These are phyloP conservation scores for Saksenaea oblongispora DNA, from an alignment of 371 early-diverging fungal species.

Conservation along the genomic window DNA sequence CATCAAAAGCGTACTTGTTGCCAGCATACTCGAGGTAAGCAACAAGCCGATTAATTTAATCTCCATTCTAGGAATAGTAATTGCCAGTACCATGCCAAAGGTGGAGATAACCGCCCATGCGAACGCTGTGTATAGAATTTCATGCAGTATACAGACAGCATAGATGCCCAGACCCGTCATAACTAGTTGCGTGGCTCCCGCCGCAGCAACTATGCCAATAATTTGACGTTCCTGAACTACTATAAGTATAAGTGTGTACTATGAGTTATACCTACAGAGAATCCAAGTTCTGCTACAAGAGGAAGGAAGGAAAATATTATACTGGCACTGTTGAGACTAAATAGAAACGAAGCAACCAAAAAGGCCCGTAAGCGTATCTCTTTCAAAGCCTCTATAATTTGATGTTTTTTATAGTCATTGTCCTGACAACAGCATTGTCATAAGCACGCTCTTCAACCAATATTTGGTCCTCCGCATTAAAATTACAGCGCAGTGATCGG, in stretches of 20 bases:
- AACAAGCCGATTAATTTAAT: slow-evolving; percentile 28
- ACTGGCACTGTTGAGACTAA: slow-evolving; percentile 33
- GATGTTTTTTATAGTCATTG: too few species aligned
- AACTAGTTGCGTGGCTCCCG: slow-evolving; percentile 11
- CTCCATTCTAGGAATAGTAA: slow-evolving; percentile 17
- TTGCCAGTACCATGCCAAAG: slow-evolving; percentile 20
- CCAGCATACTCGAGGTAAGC: slow-evolving; percentile 20
- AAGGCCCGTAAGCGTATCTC: slow-evolving; percentile 30
- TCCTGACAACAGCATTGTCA: too few species aligned
- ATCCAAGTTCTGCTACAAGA: slow-evolving; percentile 28
- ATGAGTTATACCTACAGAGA: slow-evolving; percentile 15
- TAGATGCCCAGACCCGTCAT: slow-evolving; percentile 13
- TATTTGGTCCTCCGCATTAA: too few species aligned
- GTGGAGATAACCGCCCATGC: slow-evolving; percentile 7
- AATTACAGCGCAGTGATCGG: too few species aligned
- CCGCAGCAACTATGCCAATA: slow-evolving; percentile 15
- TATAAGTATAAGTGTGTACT: not conserved
- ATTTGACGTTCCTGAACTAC: slow-evolving; percentile 6
- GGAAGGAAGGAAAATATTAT: slow-evolving; percentile 27
- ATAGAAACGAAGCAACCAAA: slow-evolving; percentile 16
- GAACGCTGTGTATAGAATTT: slow-evolving; percentile 19
- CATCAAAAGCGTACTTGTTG: slow-evolving; percentile 20
- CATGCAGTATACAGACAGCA: slow-evolving; percentile 9
- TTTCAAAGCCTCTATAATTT: too few species aligned
- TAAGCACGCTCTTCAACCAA: too few species aligned